Evolutionary conservation across 2,329 filamentous ascomycete species (phyloP).

Genomic region (Helotiales sp.): DNA sequence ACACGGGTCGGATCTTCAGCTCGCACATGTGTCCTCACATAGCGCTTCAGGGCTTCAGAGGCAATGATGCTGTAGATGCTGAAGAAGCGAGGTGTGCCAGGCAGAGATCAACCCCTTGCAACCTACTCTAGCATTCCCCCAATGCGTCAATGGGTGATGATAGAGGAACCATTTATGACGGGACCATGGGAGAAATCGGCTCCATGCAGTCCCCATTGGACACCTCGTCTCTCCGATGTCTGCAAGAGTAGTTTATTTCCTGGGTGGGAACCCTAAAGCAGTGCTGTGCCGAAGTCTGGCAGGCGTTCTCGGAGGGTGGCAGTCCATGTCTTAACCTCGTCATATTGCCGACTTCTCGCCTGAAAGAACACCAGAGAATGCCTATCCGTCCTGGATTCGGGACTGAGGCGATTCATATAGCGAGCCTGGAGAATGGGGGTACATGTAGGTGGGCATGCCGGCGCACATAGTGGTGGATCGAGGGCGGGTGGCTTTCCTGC

Average conservation of each 20-base stretch:
- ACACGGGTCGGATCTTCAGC: conserved; percentile 7
- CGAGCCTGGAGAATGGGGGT: too few species aligned
- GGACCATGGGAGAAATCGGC: background rate
- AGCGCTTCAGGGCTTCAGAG: background rate
- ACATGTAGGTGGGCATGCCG: too few species aligned
- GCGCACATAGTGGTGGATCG: too few species aligned
- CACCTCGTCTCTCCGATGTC: background rate
- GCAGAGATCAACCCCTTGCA: conserved; percentile 1
- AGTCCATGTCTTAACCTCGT: background rate
- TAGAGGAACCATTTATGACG: background rate
- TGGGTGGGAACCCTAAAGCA: background rate
- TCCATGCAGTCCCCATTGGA: background rate
- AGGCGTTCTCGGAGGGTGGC: background rate
- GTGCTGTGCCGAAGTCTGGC: background rate
- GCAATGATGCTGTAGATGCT: conserved; percentile 1
- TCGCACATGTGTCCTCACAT: background rate
- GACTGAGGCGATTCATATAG: too few species aligned
- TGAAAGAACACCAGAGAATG: too few species aligned
- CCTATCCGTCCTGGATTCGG: too few species aligned
- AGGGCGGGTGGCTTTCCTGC: too few species aligned
- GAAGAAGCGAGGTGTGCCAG: background rate
- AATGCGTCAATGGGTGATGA: background rate
- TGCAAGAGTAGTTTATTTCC: background rate
- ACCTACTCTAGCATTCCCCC: background rate
- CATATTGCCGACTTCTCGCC: too few species aligned